phyloP scores from a whole-genome alignment of 495 filamentous ascomycete species.

The Acidiella bohemica region DNA sequence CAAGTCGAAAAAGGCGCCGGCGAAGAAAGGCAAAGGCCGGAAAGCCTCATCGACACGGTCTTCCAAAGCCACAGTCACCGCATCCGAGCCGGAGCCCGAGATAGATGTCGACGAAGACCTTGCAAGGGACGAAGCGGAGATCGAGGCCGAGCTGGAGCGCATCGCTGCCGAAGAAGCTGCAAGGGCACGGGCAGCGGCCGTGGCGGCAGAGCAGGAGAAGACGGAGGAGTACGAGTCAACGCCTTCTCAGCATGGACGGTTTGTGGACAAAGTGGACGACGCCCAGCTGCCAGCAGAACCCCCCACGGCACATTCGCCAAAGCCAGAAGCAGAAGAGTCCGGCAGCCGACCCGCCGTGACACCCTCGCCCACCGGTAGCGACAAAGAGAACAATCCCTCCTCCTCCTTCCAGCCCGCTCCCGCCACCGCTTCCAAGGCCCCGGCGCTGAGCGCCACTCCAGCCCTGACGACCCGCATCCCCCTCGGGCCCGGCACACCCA shows the following conservation, averaged over 20 bases:
- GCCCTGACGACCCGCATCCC: conserved; percentile 14
- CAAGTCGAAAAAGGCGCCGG: conserved; percentile 14
- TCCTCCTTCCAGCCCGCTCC: conserved; percentile 3
- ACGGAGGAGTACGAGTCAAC: conserved; percentile 11
- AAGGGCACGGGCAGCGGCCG: neutral
- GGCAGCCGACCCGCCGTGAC: neutral
- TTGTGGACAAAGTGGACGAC: neutral
- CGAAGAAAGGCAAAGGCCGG: conserved; percentile 12
- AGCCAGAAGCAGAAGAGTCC: neutral
- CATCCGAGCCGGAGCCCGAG: conserved; percentile 4
- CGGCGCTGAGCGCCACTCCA: conserved; percentile 6
- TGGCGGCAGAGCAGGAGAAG: conserved; percentile 6
- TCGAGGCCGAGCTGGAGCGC: conserved; percentile 17
- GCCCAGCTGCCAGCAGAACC: neutral
- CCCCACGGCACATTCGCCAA: no score
- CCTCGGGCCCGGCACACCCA: conserved; percentile 16
- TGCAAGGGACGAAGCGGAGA: conserved; percentile 16
- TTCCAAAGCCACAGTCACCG: conserved; percentile 11
- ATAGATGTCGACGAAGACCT: conserved; percentile 10
- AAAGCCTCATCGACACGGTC: conserved; percentile 15
- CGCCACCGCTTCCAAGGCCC: neutral
- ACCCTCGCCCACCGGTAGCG: conserved; percentile 10
- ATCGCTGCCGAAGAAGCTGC: conserved; percentile 14
- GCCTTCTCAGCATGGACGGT: neutral
- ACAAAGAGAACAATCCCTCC: conserved; percentile 19